Percentiles rank a stretch among this genome's conserved stretches.
These are phyloP conservation scores for Diaporthe amygdali DNA, from an alignment of 2,329 filamentous ascomycete genomes.

Conservation along the genomic window DNA sequence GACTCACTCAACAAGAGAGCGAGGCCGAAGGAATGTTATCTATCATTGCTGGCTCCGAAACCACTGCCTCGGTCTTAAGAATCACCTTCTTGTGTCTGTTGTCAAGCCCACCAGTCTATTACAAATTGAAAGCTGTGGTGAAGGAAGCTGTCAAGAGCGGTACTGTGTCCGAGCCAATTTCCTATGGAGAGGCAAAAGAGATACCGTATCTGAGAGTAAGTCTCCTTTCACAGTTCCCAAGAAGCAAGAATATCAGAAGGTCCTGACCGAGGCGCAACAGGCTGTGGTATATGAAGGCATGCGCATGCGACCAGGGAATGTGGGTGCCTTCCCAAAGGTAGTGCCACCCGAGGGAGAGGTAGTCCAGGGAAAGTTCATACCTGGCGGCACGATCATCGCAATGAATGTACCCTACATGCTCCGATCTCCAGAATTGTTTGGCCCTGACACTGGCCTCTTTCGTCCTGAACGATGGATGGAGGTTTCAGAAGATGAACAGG, in stretches of 20 bases:
- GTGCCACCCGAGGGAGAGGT: constrained; percentile 36
- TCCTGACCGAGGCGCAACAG: constrained; percentile 14
- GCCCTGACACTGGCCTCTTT: constrained; percentile 49
- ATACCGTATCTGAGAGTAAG: constrained; percentile 47
- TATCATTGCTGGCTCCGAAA: constrained; percentile 23
- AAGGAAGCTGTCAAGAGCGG: constrained; percentile 41
- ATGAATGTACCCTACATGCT: constrained; percentile 62
- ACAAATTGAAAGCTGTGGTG: constrained; percentile 52
- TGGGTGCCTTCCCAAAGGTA: constrained; percentile 28
- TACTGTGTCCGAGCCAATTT: constrained; percentile 30
- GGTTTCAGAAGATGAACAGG: constrained; percentile 39
- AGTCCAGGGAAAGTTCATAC: constrained; percentile 27
- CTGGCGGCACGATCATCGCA: constrained; percentile 22
- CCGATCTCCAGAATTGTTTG: constrained; percentile 63
- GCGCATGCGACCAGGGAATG: constrained; percentile 50
- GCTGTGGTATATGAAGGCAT: constrained; percentile 57
- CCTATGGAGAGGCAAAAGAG: constrained; percentile 34
- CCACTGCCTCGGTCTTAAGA: constrained; percentile 16
- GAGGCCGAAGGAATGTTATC: constrained; percentile 39
- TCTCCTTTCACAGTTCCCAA: neutral
- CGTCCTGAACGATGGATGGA: constrained; percentile 54
- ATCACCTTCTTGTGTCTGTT: constrained; percentile 45
- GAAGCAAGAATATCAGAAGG: fast-evolving
- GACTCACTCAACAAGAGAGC: constrained; percentile 46
- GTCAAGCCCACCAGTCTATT: constrained; percentile 44